phyloP scores from a whole-genome alignment of 2,329 filamentous ascomycete genomes.

The Neodidymelliopsis sp. region DNA sequence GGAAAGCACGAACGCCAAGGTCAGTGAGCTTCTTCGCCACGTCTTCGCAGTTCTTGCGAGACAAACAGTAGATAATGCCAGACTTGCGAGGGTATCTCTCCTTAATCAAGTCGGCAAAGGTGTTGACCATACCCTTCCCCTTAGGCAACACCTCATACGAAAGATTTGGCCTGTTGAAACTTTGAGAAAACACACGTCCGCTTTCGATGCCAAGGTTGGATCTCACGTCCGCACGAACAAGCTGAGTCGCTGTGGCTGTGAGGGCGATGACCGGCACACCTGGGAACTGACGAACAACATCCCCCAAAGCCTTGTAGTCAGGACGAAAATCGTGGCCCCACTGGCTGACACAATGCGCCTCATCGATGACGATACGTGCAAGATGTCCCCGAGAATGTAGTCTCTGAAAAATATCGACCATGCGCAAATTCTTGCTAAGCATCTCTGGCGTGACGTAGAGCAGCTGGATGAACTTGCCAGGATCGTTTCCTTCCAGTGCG shows the following conservation, averaged over 20 bases:
- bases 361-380: conserved; percentile 93
- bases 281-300: conserved; percentile 74
- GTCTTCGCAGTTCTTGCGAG: conserved; percentile 80
- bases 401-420: conserved; percentile 70
- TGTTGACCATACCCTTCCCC: conserved; percentile 63
- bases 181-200: conserved; percentile 84
- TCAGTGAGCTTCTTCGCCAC: conserved; percentile 74
- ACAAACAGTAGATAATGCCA: conserved; percentile 93
- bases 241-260: conserved; percentile 92
- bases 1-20: conserved; percentile 73
- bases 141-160: conserved; percentile 86
- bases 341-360: conserved; percentile 99
- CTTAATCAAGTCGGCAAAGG: conserved; percentile 72
- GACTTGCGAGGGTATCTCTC: conserved; percentile 73
- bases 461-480: conserved; percentile 81
- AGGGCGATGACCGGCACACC: conserved; percentile 91
- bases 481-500: conserved; percentile 68
- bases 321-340: conserved; percentile 99
- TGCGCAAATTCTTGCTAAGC: conserved; percentile 79
- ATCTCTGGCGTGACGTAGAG: conserved; percentile 98
- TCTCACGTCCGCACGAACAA: conserved; percentile 90
- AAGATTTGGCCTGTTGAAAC: conserved; percentile 96
- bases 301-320: conserved; percentile 88
- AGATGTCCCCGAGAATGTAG: conserved; percentile 77
- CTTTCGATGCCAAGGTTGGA: conserved; percentile 84